Evolutionary conservation across 257 asterid genomes (phyloP).

Genomic region (Rehmannia glutinosa): DNA sequence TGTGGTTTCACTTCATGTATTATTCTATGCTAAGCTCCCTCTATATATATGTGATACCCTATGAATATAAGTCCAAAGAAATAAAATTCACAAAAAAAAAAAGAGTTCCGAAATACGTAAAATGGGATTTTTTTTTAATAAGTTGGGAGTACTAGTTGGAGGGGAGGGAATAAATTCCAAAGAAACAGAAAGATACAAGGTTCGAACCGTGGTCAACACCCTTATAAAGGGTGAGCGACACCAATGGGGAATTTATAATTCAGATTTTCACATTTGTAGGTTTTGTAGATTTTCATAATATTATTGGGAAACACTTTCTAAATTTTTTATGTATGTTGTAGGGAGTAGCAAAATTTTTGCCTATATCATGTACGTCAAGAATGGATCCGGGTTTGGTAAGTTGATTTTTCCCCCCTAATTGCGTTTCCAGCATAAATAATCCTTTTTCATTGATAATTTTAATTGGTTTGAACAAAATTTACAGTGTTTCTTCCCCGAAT

Average conservation of each 20-base stretch:
- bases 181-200: too few species aligned
- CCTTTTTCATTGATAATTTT: too few species aligned
- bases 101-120: not conserved
- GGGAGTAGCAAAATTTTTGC: slow-evolving; percentile 15
- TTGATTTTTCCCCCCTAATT: too few species aligned
- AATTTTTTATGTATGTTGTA: not conserved
- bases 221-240: too few species aligned
- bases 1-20: slow-evolving; percentile 21
- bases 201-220: too few species aligned
- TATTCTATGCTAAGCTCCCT: not conserved
- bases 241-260: not conserved
- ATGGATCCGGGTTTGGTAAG: too few species aligned
- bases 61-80: not conserved
- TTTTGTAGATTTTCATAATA: not conserved
- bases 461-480: not conserved
- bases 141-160: too few species aligned
- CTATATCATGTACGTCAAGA: slow-evolving; percentile 15
- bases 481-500: slow-evolving; percentile 24
- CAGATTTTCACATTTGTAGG: too few species aligned
- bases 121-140: too few species aligned
- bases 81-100: not conserved
- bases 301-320: not conserved
- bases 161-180: too few species aligned
- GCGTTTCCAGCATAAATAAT: too few species aligned
- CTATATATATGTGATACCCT: too few species aligned